Base-by-base conservation (phyloP, 2,329 filamentous ascomycete genomes). In the Neopestalotiopsis clavispora region DNA sequence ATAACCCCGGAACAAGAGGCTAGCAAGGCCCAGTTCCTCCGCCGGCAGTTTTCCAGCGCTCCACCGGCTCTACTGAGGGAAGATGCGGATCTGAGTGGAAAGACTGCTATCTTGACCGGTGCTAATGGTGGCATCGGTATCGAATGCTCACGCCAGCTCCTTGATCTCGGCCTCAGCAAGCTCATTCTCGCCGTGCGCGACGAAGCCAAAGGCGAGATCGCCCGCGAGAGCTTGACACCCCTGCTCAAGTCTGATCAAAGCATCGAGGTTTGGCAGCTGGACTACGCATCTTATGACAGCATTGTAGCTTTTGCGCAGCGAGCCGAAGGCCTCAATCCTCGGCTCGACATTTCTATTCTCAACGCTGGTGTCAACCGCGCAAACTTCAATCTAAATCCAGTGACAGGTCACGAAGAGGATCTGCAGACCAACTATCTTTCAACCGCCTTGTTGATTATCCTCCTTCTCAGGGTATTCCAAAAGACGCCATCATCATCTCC, bases 361-460 rank as follows among this genome's bases (percentile, higher is more conserved):
- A 84, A 75, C 59, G 73, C 74, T 6, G 74, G 80, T 0, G 20
- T 73, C 32, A 45, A 38, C 2, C 67, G 59, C 70, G 83, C 13
- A 74, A 10, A 45, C 14, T 58, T 64, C 6, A 20, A n/a, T 3
- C 20, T 63, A 12, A 57, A 69, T 13, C 17, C 68, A 0, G 38
- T 75, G 0, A 83, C 80, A 0, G 30, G 20, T 4, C 75, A 79
- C 0, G 86, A 88, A 70, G 75, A 76, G 17, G 81, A 77, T 4
- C 72, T 88, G 45, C 85, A 85, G 0, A 80, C 84, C 49, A 88
- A 89, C 69, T 85, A 86, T 14, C 78, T 88, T 68, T 83, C 79
- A 45, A 88, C 84, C 0, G 80, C 84, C 9, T 73, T 88, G 1
- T 77, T 89, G 1, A 80, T 79, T 0, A 73, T 86, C 0, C 75